Evolutionary conservation across 768 basidiomycete species (phyloP), one percentile per base, ranked within the genome.

Genomic region (Lactarius vividus): DNA sequence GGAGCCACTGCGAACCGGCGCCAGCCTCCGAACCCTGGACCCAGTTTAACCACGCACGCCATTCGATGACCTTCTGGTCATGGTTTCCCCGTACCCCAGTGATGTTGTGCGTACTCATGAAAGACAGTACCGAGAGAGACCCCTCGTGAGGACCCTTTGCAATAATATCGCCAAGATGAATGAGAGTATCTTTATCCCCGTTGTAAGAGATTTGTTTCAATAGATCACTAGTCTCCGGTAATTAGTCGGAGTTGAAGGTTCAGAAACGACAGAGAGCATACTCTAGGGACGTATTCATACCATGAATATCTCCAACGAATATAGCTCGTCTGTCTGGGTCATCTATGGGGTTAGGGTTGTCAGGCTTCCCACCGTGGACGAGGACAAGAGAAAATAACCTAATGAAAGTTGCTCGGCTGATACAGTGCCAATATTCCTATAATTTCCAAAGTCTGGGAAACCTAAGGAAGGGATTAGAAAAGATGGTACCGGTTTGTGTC

Each of bases 21-120:
- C 79, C 82, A 8, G 72, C 76, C 0, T 79, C 76, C 29, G 82
- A 73, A 9, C 75, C 67, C 16, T 75, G 67, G 63, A 96, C 85
- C 92, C 93, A 96, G 20, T 89, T 80, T 59, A 91, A 83, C 93
- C 94, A 98, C 1, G 82, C 79, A 29, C 87, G 82, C 96, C 96
- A 97, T 77, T 96, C 91, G 54, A 98, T 82, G 53, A 95, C 85
- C 68, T 83, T 83, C 76, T 98, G 94, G 77, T 98, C 96, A 73
- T 98, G 93, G 74, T 98, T 98, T 0, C 96, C 96, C 35, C 96
- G 85, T 3, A 97, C 93, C 18, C 94, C 94, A 28, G 82, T 82
- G 52, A 93, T 79, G 63, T 85, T 83, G 71, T 88, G 74, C 10
- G 77, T 72, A 2, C 86, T 76, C 81, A 97, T 81, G 75, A 84